Evolutionary conservation across 352 stramenopile species (phyloP).

Genomic region (Elongisporangium undulatum): DNA sequence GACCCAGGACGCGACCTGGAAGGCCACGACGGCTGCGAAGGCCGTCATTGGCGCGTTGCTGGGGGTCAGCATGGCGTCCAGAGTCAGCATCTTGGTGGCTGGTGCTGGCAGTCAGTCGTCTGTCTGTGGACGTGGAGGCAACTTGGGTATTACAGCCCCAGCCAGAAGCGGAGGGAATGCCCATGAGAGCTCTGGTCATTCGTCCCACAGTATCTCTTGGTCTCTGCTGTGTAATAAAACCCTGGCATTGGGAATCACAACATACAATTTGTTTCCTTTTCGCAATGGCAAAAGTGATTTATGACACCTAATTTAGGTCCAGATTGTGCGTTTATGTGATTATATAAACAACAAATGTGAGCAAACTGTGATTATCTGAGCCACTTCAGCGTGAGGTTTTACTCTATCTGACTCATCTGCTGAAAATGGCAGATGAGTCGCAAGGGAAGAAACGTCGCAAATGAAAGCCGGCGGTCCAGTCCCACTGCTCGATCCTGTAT

Average conservation of each 20-base stretch:
- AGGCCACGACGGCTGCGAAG: background rate
- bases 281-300: no score
- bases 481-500: background rate
- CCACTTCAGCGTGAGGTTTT: no score
- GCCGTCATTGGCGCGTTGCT: background rate
- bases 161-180: background rate
- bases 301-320: no score
- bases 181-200: background rate
- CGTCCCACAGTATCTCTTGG: background rate
- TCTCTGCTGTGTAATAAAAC: no score
- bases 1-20: background rate
- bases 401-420: no score
- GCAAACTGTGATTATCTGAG: no score
- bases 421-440: background rate
- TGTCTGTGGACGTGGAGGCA: background rate
- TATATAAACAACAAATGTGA: no score
- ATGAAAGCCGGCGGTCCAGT: background rate
- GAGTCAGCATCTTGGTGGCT: background rate
- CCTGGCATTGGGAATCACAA: no score
- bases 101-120: no score
- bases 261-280: no score
- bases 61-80: background rate
- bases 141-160: background rate
- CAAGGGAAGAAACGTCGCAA: background rate
- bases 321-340: no score